Evolutionary conservation across 2,329 filamentous ascomycete species (phyloP), one percentile per base, ranked within the genome.

Genomic region (Stagonosporopsis rhizophila): DNA sequence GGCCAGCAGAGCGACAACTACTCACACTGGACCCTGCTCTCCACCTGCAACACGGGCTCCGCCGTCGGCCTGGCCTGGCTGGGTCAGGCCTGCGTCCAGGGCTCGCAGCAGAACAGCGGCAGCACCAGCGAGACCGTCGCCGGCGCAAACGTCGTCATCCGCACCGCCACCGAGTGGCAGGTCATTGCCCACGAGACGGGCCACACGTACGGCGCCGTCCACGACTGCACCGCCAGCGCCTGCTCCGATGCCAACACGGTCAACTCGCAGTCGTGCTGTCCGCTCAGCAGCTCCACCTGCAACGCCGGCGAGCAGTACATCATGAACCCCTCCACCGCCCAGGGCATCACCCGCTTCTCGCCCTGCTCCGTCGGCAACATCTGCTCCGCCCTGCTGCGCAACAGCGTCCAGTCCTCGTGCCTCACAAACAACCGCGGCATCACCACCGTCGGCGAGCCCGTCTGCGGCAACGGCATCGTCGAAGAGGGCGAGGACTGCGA

Each of bases 381-480:
- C 58, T 99, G 95, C 79, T 90, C 90, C 6, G 92, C 91, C 27
- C 82, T 99, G 61, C 87, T 85, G 48, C 85, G 89, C 56, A 89
- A 89, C 69, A 90, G 87, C 59, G 89, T 96, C 74, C 89, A 90
- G 60, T 87, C 87, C 0, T 78, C 72, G 23, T 99, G 95, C 75
- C 80, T 99, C 39, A 88, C 87, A n/a, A 88, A 91, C 75, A 99
- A 99, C 80, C 87, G 85, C 65, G 88, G 90, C 62, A 87, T 99
- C 42, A 84, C 85, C 28, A 95, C 90, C 25, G 91, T 96, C 65
- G 89, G 87, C 0, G 91, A 89, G 51, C 89, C 89, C 66, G 88
- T 93, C 72, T 99, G 95, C 76, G 95, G 95, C 55, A 99, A 99
- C 76, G 95, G 95, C 50, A 98, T 99, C 63, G 95, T 99, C 46